Evolutionary conservation across 2,329 filamentous ascomycete species (phyloP), one percentile per base, ranked within the genome.

Genomic region (Anthostomella pinea): DNA sequence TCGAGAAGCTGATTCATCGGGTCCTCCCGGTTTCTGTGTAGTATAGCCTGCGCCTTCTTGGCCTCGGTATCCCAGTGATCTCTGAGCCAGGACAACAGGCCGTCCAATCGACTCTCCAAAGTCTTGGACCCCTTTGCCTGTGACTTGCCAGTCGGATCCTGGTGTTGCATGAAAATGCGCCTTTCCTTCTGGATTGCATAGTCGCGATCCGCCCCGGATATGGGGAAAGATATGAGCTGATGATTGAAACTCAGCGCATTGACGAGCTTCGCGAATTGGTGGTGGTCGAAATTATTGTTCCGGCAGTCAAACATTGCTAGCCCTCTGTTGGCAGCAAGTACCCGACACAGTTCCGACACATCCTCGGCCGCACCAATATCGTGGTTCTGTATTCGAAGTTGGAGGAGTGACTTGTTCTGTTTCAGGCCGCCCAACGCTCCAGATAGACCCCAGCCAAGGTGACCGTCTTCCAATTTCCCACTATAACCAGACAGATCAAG

Each of bases 401-500:
- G 73, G 33, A 66, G 66, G 13, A 73, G 60, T 11, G 60, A 57
- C 6, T 49, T 62, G 39, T 72, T 72, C n/a, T 57, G 56, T 19
- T 62, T 64, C 20, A 76, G 62, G 15, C 71, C 71, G 14, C 62
- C 60, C 17, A 79, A 58, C 0, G 73, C 66, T 22, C 65, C 68
- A 0, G 71, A 74, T 40, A 78, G 73, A 7, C 72, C 72, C 39
- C 64, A 68, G 11, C 74, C 74, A 8, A 79, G 64, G 40, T 75
- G 70, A 0, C 72, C 70, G 43, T 79, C 75, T 45, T 79, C 75
- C 6, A 79, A 60, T 52, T 76, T 78, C 28, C 73, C 72, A 30
- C 69, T 70, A 49, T 72, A 78, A 2, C 75, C 75, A 1, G 75
- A 79, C 6, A 79, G 58, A 45, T 79, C 75, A 3, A 79, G 64